Evolutionary conservation across 2,329 filamentous ascomycete genomes (phyloP), one percentile per base, ranked within the genome.

Genomic region (Fusarium sororula): DNA sequence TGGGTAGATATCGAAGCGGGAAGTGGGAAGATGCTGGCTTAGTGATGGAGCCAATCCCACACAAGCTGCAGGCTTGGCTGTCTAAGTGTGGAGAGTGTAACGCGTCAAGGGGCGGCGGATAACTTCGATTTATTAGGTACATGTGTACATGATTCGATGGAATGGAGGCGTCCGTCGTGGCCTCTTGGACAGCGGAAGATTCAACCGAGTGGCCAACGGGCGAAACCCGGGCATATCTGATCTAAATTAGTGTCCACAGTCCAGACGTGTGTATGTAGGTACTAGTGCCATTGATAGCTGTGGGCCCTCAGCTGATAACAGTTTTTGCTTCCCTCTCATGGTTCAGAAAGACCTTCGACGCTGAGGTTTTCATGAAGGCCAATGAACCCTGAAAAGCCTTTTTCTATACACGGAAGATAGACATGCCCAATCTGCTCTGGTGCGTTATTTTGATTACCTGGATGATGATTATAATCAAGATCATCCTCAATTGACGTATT

Each of bases 41-140:
- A 44, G 45, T 48, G 28, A 68, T 30, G 42, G 65, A 47, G 35
- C 22, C 66, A 24, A 64, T 70, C 51, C 50, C 59, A 70, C 47
- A 60, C 53, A 70, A 66, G 60, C 38, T 57, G 30, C 53, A 66
- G 44, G 72, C 64, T 68, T 63, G 59, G 72, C 64, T 37, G 58
- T 66, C 38, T 60, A n/a, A 35, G 55, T 68, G 62, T 71, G 71
- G 73, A 64, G 66, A 67, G 56, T 58, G 48, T 61, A 69, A 78
- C 74, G 76, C 76, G 76, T 76, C 74, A 73, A 73, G 68, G 66
- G 65, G 66, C 60, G 64, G 66, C 61, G 63, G 30, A 63, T 39
- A 59, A 35, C 24, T 20, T 48, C 38, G 45, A 65, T 55, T 64
- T 57, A 24, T 4, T 24, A 48, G 18, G 20, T 47, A 28, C 44